Conservation (phyloP, 139 green algal genomes). For the Trebouxia sp. region DNA sequence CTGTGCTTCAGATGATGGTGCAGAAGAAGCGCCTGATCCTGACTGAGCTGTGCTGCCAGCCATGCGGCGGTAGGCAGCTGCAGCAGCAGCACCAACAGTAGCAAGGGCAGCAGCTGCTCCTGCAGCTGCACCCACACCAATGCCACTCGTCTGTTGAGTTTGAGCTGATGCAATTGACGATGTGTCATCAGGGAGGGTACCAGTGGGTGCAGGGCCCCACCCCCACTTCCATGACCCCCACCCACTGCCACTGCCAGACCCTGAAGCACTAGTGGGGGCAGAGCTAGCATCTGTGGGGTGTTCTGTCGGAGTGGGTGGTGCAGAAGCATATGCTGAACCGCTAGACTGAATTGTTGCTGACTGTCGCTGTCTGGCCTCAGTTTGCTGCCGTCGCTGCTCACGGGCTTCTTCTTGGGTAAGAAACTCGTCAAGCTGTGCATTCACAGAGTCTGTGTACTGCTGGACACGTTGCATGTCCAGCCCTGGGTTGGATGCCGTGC, state of each 20-base stretch:
- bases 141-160: not conserved
- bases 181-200: not conserved
- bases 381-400: not conserved
- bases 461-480: conserved; percentile 2
- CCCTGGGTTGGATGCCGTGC: not conserved
- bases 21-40: not conserved
- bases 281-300: not conserved
- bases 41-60: not conserved
- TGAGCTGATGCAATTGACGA: not conserved
- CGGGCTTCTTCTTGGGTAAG: conserved; percentile 2
- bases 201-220: not conserved
- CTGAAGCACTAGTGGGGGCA: not conserved
- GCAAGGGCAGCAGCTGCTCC: not conserved
- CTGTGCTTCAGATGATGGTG: not conserved
- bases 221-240: conserved; percentile 10
- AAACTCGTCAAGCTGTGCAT: conserved; percentile 12
- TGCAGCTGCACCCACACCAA: not conserved
- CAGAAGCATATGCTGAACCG: not conserved
- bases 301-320: not conserved
- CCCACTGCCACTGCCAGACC: not conserved
- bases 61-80: not conserved
- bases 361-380: not conserved
- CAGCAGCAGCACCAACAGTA: not conserved
- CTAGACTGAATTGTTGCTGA: not conserved
- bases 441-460: conserved; percentile 17